phyloP scores from a whole-genome alignment of 306 rosid species.

The Prosopis cineraria region DNA sequence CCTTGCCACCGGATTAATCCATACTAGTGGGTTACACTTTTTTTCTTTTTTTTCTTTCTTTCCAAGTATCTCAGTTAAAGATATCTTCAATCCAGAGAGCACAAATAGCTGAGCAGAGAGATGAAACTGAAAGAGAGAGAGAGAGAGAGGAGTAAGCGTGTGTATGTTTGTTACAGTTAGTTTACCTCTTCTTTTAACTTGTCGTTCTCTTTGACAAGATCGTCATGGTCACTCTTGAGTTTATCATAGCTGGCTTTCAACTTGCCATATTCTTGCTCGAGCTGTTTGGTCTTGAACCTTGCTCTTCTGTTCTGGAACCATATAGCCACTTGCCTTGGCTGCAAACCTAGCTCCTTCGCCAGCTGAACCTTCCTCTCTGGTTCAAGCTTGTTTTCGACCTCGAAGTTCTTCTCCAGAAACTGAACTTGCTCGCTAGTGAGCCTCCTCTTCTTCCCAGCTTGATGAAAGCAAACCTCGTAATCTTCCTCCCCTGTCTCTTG shows the following conservation, averaged over 20 bases:
- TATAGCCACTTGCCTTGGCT: constrained; percentile 93
- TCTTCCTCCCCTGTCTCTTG: constrained; percentile 64
- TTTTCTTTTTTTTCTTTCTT: background rate
- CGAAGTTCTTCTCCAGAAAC: constrained; percentile 78
- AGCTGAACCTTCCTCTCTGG: constrained; percentile 86
- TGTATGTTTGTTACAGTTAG: background rate
- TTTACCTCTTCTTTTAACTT: constrained; percentile 56
- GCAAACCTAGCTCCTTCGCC: constrained; percentile 82
- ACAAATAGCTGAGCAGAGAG: constrained; percentile 30
- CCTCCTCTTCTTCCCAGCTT: constrained; percentile 80
- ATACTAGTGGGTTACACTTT: background rate
- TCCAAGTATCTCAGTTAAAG: background rate
- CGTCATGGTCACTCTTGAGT: constrained; percentile 55
- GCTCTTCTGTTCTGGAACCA: constrained; percentile 96
- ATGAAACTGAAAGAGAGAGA: background rate
- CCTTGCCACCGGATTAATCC: background rate
- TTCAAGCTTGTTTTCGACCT: constrained; percentile 82
- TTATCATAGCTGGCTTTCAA: constrained; percentile 51
- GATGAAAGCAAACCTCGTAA: constrained; percentile 55
- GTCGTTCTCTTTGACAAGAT: constrained; percentile 52
- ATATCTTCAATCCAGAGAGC: background rate
- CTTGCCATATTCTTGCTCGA: constrained; percentile 58
- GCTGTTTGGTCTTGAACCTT: constrained; percentile 71
- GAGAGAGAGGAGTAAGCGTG: background rate
- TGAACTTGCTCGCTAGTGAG: constrained; percentile 73